Evolutionary conservation across 305 asterid genomes (phyloP), one percentile per base, ranked within the genome.

Genomic region (Fraxinus latifolia): DNA sequence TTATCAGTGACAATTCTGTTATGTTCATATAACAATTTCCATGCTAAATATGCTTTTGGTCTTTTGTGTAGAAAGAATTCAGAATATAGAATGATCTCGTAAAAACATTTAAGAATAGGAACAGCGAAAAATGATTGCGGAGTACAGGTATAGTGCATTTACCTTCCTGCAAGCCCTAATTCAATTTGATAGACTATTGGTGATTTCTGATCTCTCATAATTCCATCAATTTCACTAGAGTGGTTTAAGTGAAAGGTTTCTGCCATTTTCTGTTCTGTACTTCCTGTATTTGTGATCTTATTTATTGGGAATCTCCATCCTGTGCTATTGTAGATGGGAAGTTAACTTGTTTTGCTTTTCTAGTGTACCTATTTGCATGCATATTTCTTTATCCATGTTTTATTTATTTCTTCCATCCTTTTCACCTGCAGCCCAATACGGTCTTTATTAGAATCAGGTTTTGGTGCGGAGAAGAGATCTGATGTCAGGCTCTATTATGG

Each of bases 401-500:
- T 76, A 39, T 81, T 87, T 32, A 80, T 29, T 34, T 78, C 42
- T 65, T 79, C 68, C 77, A 21, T 44, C 27, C 71, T 71, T 36
- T 29, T 80, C 80, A 73, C 68, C 44, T 89, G 84, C 89, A 95
- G 98, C 89, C 95, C 98, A 47, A 92, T 95, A 83, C 89, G 97
- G 72, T 93, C 98, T n/a, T 83, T 95, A 88, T 90, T 95, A 19
- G 98, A 95, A 86, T 84, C 91, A 19, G 97, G 97, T 81, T 91
- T 95, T 7, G 84, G 90, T 83, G 97, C 93, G 33, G 92, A 91
- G 77, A 83, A 82, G 87, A 90, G 98, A 88, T 85, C 95, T 77
- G 98, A 95, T 84, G 95, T 92, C 77, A 90, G 97, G 81, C 92
- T 95, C 70, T 95, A 95, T 88, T 95, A 95, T 79, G 98, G 98